Percentiles rank a stretch among this genome's conserved stretches.
Evolutionary conservation across 352 stramenopile species (phyloP).

Genomic region (Globisporangium barbulae): DNA sequence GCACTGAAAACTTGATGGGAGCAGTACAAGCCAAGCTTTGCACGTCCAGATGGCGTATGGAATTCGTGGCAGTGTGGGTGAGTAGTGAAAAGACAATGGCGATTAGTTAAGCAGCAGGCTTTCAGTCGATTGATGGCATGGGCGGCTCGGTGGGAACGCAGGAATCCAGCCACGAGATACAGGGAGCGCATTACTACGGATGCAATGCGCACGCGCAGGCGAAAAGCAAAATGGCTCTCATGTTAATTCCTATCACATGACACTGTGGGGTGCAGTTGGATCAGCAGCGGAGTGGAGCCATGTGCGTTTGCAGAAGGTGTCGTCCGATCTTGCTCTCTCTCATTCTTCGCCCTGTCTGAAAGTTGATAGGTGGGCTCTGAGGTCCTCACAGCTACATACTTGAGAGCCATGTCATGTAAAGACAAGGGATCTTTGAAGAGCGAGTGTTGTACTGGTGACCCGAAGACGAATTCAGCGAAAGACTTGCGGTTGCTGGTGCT

Average conservation of each 20-base stretch:
- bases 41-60: background rate
- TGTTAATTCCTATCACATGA: background rate
- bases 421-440: background rate
- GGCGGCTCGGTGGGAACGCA: background rate
- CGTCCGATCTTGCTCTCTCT: slow-evolving; percentile 4
- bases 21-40: slow-evolving; percentile 1
- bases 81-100: background rate
- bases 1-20: background rate
- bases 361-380: background rate
- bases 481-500: too few relatives aligned
- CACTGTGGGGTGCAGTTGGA: background rate
- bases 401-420: slow-evolving; percentile 2
- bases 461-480: background rate
- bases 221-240: background rate
- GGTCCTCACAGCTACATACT: background rate
- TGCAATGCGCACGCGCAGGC: background rate
- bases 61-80: background rate
- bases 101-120: background rate
- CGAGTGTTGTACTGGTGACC: background rate
- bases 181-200: background rate
- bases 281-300: background rate
- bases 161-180: background rate
- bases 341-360: background rate
- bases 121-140: background rate
- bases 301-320: background rate